These are phyloP conservation scores for Jasminum sambac DNA, from an alignment of 257 asterid genomes.

Conservation along the genomic window DNA sequence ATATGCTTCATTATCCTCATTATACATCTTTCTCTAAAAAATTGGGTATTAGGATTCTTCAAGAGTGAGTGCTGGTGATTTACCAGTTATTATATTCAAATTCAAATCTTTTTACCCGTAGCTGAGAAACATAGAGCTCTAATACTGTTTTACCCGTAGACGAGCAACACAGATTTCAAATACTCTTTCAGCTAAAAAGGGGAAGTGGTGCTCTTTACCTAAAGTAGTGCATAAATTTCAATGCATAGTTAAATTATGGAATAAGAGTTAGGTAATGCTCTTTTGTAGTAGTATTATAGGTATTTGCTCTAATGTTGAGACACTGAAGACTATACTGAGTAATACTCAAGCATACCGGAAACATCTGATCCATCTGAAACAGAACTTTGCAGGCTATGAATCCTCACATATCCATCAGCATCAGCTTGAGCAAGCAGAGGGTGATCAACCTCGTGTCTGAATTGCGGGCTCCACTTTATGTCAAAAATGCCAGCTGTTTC, in stretches of 20 bases:
- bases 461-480: conserved; percentile 74
- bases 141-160: no score
- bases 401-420: conserved; percentile 77
- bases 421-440: conserved; percentile 97
- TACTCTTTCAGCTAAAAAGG: not conserved
- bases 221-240: not conserved
- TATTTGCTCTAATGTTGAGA: not conserved
- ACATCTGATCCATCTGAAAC: conserved; percentile 32
- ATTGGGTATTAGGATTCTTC: not conserved
- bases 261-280: not conserved
- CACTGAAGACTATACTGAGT: not conserved
- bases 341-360: conserved; percentile 36
- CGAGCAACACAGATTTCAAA: no score
- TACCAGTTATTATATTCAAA: no score
- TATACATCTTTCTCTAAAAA: not conserved
- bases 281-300: not conserved
- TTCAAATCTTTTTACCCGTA: no score
- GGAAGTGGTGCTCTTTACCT: not conserved
- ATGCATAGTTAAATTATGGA: not conserved
- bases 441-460: conserved; percentile 15
- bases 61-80: no score
- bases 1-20: not conserved
- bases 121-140: no score
- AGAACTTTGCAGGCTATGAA: conserved; percentile 49
- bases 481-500: conserved; percentile 84